Percentiles rank a stretch among this genome's conserved stretches.
Conservation (phyloP, 1,284 basidiomycete species). For the Ustilago esculenta region DNA sequence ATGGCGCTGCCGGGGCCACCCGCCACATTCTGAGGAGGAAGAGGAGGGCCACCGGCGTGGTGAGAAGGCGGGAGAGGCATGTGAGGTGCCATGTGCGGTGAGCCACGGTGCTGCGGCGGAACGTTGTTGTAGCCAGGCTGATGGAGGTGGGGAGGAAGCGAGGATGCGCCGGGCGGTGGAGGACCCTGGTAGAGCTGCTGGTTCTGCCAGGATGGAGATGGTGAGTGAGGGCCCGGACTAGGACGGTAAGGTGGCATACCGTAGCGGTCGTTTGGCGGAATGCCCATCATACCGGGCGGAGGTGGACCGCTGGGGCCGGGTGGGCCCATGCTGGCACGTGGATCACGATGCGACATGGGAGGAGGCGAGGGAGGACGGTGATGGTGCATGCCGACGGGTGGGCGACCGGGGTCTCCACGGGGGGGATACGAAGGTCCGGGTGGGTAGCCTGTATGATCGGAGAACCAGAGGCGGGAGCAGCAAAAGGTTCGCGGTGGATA, state of each 20-base stretch:
- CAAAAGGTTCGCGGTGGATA: neutral
- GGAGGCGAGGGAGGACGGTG: conserved; percentile 42
- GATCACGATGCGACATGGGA: conserved; percentile 41
- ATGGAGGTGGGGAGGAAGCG: conserved; percentile 38
- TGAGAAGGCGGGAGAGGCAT: conserved; percentile 40
- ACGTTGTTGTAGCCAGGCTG: conserved; percentile 28
- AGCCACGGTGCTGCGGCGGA: conserved; percentile 37
- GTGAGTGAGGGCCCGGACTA: conserved; percentile 34
- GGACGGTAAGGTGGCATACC: conserved; percentile 37
- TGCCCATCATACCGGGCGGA: conserved; percentile 43
- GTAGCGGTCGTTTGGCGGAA: conserved; percentile 42
- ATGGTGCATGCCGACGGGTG: conserved; percentile 37
- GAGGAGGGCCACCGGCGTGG: conserved; percentile 15
- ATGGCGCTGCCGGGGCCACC: conserved; percentile 27
- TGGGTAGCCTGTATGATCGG: conserved; percentile 24
- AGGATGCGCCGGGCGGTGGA: conserved; percentile 27
- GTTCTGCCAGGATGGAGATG: conserved; percentile 48
- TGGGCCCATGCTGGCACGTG: conserved; percentile 36
- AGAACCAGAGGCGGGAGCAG: too few species aligned
- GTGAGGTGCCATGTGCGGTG: conserved; percentile 38
- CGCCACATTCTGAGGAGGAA: conserved; percentile 26
- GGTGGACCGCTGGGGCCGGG: conserved; percentile 31
- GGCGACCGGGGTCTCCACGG: conserved; percentile 32
- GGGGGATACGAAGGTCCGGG: conserved; percentile 37
- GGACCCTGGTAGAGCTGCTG: conserved; percentile 41